Base-by-base conservation (phyloP, 768 basidiomycete species). In the Phlebiopsis gigantea region DNA sequence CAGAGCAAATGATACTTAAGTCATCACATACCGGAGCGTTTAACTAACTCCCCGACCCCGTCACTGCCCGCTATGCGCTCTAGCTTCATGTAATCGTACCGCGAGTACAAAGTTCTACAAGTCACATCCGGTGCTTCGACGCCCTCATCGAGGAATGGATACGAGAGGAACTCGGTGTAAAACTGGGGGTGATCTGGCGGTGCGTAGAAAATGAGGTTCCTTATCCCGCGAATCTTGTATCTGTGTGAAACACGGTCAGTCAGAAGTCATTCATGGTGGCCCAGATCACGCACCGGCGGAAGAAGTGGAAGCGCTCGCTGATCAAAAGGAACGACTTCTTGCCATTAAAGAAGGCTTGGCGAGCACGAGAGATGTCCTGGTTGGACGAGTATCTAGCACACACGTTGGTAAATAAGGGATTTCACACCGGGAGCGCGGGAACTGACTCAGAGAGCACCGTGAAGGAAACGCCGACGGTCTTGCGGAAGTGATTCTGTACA, bases 271-370 rank as follows among this genome's bases (percentile, higher is more conserved):
- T n/a, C n/a, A n/a, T n/a, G n/a, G n/a, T n/a, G n/a, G n/a, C n/a
- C n/a, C n/a, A n/a, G n/a, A 4, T 41, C 9, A 45, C 75, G 44
- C 44, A 86, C 88, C 93, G 77, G 61, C 91, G 83, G 78, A 93
- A 98, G 71, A 98, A 99, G 71, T 99, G 95, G 78, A 98, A 98
- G n/a, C 97, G 84, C 68, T 99, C 97, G 64, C 90, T 96, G 66
- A 98, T 77, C 60, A 98, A 78, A 28, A 99, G 70, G 77, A 98
- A 92, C 0, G 88, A 77, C 62, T 87, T 92, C 63, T 87, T 85
- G 42, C 90, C 91, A 21, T 78, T 79, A 80, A 96, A 98, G 76
- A 99, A 98, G 0, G 88, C 83, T 63, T 94, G 90, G 44, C 97
- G 81, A 0, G 95, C 96, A 2, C 94, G 86, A 4, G 91, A 90